These are phyloP conservation scores for Penicillium sp. DNA, from an alignment of 2,329 filamentous ascomycete genomes.

Conservation along the genomic window DNA sequence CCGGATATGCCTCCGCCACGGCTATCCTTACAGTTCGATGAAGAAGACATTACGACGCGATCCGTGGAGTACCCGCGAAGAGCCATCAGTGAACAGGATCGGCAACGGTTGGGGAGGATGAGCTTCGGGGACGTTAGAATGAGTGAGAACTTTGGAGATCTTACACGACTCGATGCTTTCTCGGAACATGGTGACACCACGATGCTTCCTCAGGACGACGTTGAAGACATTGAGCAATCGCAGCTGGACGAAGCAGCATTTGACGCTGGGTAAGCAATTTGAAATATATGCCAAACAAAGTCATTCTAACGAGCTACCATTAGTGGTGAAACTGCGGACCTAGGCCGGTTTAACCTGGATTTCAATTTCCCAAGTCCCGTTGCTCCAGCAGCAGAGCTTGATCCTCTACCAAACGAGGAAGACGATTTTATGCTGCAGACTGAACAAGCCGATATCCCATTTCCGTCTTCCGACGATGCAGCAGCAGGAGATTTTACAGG, in stretches of 20 bases:
- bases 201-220: conserved; percentile 33
- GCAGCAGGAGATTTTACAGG: conserved; percentile 27
- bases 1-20: conserved; percentile 33
- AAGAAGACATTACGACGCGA: conserved; percentile 40
- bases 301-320: conserved; percentile 17
- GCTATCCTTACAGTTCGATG: conserved; percentile 42
- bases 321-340: conserved; percentile 43
- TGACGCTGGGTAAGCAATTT: conserved; percentile 32
- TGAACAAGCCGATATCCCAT: conserved; percentile 22
- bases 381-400: conserved; percentile 26
- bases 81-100: conserved; percentile 36
- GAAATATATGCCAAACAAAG: background rate
- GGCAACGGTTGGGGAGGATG: conserved; percentile 38
- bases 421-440: conserved; percentile 31
- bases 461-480: conserved; percentile 23
- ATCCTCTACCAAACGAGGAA: conserved; percentile 29
- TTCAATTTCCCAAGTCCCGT: conserved; percentile 38
- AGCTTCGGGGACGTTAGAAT: conserved; percentile 41
- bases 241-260: conserved; percentile 36
- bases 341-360: conserved; percentile 40
- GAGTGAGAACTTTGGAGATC: conserved; percentile 51
- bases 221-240: conserved; percentile 34
- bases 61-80: conserved; percentile 43
- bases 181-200: conserved; percentile 38
- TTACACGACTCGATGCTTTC: conserved; percentile 43